These are phyloP conservation scores for Galium porrigens DNA, from an alignment of 305 asterid genomes.

Conservation along the genomic window DNA sequence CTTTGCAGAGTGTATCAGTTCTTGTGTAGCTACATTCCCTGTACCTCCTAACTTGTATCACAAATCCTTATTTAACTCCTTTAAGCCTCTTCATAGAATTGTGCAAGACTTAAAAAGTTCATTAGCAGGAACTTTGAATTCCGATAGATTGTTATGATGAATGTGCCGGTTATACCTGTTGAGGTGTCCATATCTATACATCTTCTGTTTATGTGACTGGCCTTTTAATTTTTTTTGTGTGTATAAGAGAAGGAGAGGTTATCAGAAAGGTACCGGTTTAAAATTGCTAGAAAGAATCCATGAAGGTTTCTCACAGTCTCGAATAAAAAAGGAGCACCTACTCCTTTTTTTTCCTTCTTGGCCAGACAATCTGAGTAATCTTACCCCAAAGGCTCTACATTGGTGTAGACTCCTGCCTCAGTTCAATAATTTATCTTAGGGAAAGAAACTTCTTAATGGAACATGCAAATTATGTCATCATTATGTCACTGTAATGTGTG, in stretches of 20 bases:
- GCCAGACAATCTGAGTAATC: not conserved
- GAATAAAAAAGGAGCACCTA: not conserved
- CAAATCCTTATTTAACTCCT: not conserved
- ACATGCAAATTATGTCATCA: not conserved
- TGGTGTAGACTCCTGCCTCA: not conserved
- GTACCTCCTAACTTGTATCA: too few species aligned
- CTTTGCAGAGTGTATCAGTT: not conserved
- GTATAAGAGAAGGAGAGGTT: not conserved
- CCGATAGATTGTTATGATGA: not conserved
- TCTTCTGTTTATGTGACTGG: not conserved
- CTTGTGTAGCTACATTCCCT: not conserved
- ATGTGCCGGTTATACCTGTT: not conserved
- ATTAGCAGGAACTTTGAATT: not conserved
- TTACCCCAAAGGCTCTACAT: not conserved
- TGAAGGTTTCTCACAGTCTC: not conserved
- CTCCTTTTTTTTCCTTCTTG: not conserved
- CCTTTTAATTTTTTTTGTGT: not conserved
- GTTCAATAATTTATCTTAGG: not conserved
- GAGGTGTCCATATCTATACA: not conserved
- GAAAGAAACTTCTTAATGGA: not conserved
- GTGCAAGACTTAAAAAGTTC: not conserved
- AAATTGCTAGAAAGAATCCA: not conserved
- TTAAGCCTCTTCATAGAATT: constrained; percentile 1
- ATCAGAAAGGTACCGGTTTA: not conserved
- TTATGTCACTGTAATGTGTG: not conserved